Evolutionary conservation across 2,329 filamentous ascomycete genomes (phyloP).

Genomic region (Drechmeria coniospora): DNA sequence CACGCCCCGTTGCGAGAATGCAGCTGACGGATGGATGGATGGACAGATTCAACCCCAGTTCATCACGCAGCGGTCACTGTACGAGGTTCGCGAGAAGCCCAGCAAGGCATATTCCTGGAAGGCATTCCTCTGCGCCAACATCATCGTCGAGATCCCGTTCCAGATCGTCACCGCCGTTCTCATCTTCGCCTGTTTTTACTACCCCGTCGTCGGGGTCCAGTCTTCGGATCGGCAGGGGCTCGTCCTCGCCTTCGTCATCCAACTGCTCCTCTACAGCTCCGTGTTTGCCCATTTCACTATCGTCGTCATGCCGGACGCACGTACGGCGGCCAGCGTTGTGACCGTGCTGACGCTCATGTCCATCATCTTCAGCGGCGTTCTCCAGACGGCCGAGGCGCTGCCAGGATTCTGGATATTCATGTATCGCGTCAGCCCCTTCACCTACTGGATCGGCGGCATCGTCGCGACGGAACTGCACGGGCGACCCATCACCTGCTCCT

Average conservation of each 20-base stretch:
- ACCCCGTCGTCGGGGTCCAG: conserved; percentile 38
- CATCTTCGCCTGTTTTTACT: conserved; percentile 54
- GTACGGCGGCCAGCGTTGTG: conserved; percentile 50
- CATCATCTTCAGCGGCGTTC: conserved; percentile 47
- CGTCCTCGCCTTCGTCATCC: conserved; percentile 47
- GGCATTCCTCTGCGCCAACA: conserved; percentile 56
- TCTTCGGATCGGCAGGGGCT: conserved; percentile 42
- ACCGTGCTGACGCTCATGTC: conserved; percentile 43
- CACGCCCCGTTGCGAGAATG: too few relatives aligned
- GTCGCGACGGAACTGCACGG: conserved; percentile 48
- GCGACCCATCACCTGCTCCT: conserved; percentile 34
- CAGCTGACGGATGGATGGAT: neutral
- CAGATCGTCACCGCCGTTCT: conserved; percentile 49
- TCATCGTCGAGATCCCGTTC: conserved; percentile 58
- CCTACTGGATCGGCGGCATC: conserved; percentile 54
- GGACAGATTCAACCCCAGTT: conserved; percentile 57
- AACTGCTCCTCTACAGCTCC: conserved; percentile 55
- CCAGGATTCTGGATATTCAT: conserved; percentile 68
- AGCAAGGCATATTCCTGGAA: conserved; percentile 64
- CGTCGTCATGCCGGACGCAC: conserved; percentile 50
- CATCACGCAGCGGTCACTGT: conserved; percentile 55
- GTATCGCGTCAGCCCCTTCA: conserved; percentile 51
- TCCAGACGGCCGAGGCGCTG: conserved; percentile 40
- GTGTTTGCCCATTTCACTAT: conserved; percentile 64
- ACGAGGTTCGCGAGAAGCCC: conserved; percentile 63